phyloP scores from a whole-genome alignment of 345 rosid genomes.

The Hypericum perforatum region DNA sequence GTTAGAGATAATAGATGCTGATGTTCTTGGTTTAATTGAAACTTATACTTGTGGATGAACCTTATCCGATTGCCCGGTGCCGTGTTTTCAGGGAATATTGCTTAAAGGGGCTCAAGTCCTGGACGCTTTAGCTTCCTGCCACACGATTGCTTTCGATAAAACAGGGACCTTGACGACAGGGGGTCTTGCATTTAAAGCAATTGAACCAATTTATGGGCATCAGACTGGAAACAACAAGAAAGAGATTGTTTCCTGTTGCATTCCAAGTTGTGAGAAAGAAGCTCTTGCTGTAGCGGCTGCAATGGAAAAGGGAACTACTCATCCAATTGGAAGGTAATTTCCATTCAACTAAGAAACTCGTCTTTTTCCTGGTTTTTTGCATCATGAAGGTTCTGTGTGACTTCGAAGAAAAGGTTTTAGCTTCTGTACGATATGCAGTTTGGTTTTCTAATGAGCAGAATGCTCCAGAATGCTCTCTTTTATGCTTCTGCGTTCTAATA shows the following conservation, averaged over 20 bases:
- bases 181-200: constrained; percentile 85
- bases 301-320: constrained; percentile 99
- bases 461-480: too few relatives aligned
- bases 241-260: constrained; percentile 45
- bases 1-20: too few relatives aligned
- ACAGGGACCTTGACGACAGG: constrained; percentile 98
- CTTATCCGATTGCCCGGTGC: constrained; percentile 7
- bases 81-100: constrained; percentile 64
- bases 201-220: constrained; percentile 94
- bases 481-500: too few relatives aligned
- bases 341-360: constrained; percentile 1
- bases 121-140: constrained; percentile 91
- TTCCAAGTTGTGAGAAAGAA: constrained; percentile 85
- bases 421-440: too few relatives aligned
- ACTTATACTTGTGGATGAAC: neutral
- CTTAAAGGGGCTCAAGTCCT: constrained; percentile 93
- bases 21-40: too few relatives aligned
- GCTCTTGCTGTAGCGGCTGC: constrained; percentile 99
- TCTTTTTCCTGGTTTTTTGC: neutral
- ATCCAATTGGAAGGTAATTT: constrained; percentile 92
- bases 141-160: constrained; percentile 92
- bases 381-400: neutral
- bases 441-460: too few relatives aligned
- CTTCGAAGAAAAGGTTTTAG: too few relatives aligned
- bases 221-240: constrained; percentile 18